Evolutionary conservation across 306 rosid genomes (phyloP), one percentile per base, ranked within the genome.

Genomic region (Notholithocarpus densiflorus): DNA sequence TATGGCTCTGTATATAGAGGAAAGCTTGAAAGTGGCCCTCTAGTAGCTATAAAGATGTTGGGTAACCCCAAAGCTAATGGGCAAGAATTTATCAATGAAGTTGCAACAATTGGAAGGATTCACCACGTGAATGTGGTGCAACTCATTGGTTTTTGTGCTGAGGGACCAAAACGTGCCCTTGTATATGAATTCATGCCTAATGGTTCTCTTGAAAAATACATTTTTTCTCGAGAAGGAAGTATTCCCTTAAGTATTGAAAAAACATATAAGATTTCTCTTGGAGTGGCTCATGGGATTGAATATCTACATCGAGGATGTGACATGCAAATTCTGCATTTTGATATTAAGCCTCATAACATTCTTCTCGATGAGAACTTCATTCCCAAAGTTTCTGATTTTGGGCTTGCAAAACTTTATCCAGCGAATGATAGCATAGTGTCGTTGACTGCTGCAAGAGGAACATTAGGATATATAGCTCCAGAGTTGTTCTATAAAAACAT

Each of bases 101-200:
- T 64, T 21, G 60, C 59, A 37, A 77, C 81, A 0, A 77, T 77
- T 29, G 80, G 80, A 45, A 81, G 32, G 8, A 77, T 82, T 15
- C 75, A 77, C 4, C 85, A 72, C 1, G 32, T 56, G 12, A 77
- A 82, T 65, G 75, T 82, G 19, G 85, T 82, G 21, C 69, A 62
- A 51, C 75, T 82, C 1, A 26, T 65, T 40, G 85, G 82, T 4
- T 82, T 72, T 1, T 82, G 75, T 62, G 82, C 55, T n/a, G 82
- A 82, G 6, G 56, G 65, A 1, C 40, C 75, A 21, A 82, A 77
- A 0, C 76, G 59, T 3, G 70, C 83, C 13, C 79, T 80, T 13
- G 15, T 80, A 12, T 80, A 78, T 68, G 86, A 83, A 27, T 83
- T 27, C 37, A 83, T 83, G 83, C 20, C 80, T 18, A 78, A 74